phyloP scores from a whole-genome alignment of 2,329 filamentous ascomycete species.

The Thermothelomyces thermophilus region DNA sequence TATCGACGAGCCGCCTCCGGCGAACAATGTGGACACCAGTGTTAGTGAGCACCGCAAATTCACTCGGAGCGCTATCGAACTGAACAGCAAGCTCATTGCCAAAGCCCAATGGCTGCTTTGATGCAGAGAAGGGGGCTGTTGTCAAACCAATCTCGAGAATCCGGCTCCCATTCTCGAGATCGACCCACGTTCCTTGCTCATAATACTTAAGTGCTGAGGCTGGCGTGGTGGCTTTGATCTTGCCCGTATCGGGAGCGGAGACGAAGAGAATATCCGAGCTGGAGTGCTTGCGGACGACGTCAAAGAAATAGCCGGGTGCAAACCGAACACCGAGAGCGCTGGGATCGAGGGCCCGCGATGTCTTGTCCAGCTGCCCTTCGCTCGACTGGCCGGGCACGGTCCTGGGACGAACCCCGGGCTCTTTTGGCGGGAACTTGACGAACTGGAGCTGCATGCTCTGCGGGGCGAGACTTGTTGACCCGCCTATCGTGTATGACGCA shows the following conservation, averaged over 20 bases:
- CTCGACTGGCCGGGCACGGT: conserved; percentile 25
- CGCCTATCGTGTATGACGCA: conserved; percentile 56
- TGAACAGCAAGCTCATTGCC: conserved; percentile 96
- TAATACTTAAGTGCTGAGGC: conserved; percentile 55
- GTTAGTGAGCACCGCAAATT: conserved; percentile 88
- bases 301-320: conserved; percentile 85
- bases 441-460: conserved; percentile 98
- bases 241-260: conserved; percentile 79
- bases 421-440: conserved; percentile 80
- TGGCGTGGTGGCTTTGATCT: conserved; percentile 58
- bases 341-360: conserved; percentile 42
- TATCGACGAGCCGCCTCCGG: conserved; percentile 78
- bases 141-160: conserved; percentile 75
- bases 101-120: conserved; percentile 66
- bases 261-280: conserved; percentile 68
- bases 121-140: conserved; percentile 64
- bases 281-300: conserved; percentile 62
- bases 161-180: conserved; percentile 56
- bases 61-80: conserved; percentile 73
- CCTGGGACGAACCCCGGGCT: conserved; percentile 22
- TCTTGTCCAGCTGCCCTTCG: conserved; percentile 41
- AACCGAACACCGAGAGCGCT: conserved; percentile 56
- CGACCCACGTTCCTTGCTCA: conserved; percentile 76
- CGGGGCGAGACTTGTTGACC: conserved; percentile 56
- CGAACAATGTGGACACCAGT: conserved; percentile 83